Evolutionary conservation across 768 basidiomycete species (phyloP), one percentile per base, ranked within the genome.

Genomic region (Mycena indigotica): DNA sequence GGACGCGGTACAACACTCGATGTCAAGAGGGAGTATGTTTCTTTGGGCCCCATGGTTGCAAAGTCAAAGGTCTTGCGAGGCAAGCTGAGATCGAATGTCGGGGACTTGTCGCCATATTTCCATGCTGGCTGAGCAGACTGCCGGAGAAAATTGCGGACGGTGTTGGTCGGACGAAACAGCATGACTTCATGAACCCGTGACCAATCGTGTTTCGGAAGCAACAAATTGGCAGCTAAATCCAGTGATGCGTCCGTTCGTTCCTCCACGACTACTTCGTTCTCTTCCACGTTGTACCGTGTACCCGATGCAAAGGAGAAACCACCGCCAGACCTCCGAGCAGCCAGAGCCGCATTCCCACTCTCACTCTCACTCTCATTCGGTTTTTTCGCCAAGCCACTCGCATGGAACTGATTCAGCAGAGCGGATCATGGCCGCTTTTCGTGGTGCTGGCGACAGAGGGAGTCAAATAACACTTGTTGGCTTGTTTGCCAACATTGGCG

Each of bases 401-500:
- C 87, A 88, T 70, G 78, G 46, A 82, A 87, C 56, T 68, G 72
- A 85, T 56, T 85, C 84, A 30, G 82, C 87, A 28, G 86, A 87
- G 64, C 79, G 83, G 65, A 82, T 93, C 52, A 80, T 91, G 50
- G 79, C 85, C 32, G 86, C 87, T 0, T 73, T 91, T 53, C 75
- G 84, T 60, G 87, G 89, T 53, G 73, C 79, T 70, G 85, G 84
- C 41, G 93, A 95, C 73, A 77, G 85, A 61, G 94, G 95, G 23
- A 89, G 85, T 60, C 83, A 81, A 55, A 89, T 96, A 66, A 96
- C 94, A 5, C 80, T 96, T 52, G 73, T 94, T 60, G 96, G 97
- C 1, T 77, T 98, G 29, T 80, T 85, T 52, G 79, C 88, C 51
- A 98, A 98, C 66, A n/a, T n/a, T n/a, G n/a, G n/a, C n/a, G n/a